These are phyloP conservation scores for Diversispora epigaea DNA, from an alignment of 192 early-diverging fungal species.

Conservation along the genomic window DNA sequence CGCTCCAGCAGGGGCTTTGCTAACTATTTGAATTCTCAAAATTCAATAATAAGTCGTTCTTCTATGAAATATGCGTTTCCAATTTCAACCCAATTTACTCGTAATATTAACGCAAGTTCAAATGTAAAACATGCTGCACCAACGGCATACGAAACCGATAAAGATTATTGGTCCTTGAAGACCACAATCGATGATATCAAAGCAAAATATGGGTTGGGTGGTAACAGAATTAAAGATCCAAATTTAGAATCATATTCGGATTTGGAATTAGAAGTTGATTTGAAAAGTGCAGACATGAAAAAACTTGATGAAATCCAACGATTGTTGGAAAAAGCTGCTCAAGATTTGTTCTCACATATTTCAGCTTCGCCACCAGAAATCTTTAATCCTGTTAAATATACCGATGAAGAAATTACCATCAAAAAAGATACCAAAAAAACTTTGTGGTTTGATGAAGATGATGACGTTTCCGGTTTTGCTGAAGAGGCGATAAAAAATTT, in stretches of 20 bases:
- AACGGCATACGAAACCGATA: slow-evolving; percentile 27
- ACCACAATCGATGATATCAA: slow-evolving; percentile 29
- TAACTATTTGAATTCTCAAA: no score
- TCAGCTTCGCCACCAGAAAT: not conserved
- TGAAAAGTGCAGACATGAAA: slow-evolving; percentile 15
- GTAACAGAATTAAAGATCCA: slow-evolving; percentile 27
- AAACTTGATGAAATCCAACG: slow-evolving; percentile 14
- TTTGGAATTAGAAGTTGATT: slow-evolving; percentile 28
- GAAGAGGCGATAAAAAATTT: slow-evolving; percentile 21
- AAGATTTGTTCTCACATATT: slow-evolving; percentile 3
- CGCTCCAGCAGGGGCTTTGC: no score
- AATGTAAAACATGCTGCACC: not conserved
- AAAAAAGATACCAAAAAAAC: not conserved
- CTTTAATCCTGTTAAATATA: not conserved
- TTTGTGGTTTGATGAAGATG: slow-evolving; percentile 29
- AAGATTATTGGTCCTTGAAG: slow-evolving; percentile 27
- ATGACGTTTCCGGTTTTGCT: slow-evolving; percentile 22
- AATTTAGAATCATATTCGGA: slow-evolving; percentile 32
- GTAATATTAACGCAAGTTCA: no score
- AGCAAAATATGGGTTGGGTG: slow-evolving; percentile 24
- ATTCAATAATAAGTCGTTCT: no score
- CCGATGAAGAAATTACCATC: not conserved
- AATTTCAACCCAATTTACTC: no score
- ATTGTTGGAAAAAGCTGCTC: slow-evolving; percentile 21
- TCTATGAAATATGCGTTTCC: no score